These are phyloP conservation scores for Iris pallida DNA, from an alignment of 116 monocot species.

Conservation along the genomic window DNA sequence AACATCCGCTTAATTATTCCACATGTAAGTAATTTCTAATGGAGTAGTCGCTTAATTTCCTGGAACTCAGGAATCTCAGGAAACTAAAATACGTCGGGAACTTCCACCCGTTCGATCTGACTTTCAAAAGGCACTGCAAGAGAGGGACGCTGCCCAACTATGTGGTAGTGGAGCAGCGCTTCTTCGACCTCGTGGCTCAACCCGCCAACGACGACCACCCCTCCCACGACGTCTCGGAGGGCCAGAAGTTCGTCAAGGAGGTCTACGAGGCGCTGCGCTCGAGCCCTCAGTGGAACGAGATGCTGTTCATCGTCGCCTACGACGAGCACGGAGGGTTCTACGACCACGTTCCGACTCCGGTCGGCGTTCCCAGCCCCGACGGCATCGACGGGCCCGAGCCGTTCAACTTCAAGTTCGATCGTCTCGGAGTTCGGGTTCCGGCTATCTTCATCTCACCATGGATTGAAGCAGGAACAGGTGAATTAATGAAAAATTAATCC, in stretches of 20 bases:
- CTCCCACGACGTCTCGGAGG: constrained; percentile 78
- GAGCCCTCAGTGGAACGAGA: constrained; percentile 87
- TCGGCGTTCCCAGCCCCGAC: constrained; percentile 73
- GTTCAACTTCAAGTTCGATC: constrained; percentile 73
- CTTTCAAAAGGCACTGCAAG: constrained; percentile 74
- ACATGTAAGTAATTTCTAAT: too few relatives aligned
- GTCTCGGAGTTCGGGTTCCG: constrained; percentile 85
- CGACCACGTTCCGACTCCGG: constrained; percentile 80
- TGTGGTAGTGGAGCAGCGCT: constrained; percentile 88
- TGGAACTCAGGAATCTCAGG: constrained; percentile 84
- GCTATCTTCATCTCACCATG: constrained; percentile 84
- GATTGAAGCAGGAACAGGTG: constrained; percentile 78
- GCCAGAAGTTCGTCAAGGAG: constrained; percentile 81
- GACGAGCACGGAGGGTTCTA: constrained; percentile 97
- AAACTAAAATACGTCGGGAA: constrained; percentile 48
- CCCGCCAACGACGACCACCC: constrained; percentile 96
- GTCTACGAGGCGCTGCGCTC: constrained; percentile 91
- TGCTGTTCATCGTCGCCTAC: constrained; percentile 70
- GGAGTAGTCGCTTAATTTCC: too few relatives aligned
- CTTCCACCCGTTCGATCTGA: constrained; percentile 73
- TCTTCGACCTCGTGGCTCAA: constrained; percentile 66
- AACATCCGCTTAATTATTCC: too few relatives aligned
- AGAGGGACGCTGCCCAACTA: constrained; percentile 94
- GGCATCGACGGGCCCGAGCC: constrained; percentile 65
- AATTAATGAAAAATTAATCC: neutral